These are phyloP conservation scores for Ceratocystis harringtonii DNA, from an alignment of 2,329 filamentous ascomycete genomes.

Conservation along the genomic window DNA sequence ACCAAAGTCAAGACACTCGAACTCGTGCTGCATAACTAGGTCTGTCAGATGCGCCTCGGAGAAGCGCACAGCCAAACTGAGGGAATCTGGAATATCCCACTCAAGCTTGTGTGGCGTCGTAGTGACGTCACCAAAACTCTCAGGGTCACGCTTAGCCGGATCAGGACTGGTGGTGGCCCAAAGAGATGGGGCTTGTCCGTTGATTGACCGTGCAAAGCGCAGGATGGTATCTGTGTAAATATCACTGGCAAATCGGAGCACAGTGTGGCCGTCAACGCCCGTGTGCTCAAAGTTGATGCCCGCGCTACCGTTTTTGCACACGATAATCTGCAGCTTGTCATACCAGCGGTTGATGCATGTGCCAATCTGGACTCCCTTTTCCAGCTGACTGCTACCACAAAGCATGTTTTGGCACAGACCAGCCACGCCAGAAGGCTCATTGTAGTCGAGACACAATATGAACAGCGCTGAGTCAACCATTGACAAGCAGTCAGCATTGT, in stretches of 20 bases:
- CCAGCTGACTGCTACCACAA: conserved; percentile 81
- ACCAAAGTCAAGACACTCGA: conserved; percentile 75
- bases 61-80: conserved; percentile 82
- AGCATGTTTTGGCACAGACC: conserved; percentile 98
- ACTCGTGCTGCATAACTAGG: conserved; percentile 92
- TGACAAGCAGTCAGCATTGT: conserved; percentile 89
- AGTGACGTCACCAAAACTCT: conserved; percentile 82
- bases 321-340: conserved; percentile 96
- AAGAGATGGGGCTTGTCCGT: conserved; percentile 76
- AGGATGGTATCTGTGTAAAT: conserved; percentile 96
- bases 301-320: conserved; percentile 95
- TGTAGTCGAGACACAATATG: conserved; percentile 81
- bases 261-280: conserved; percentile 92
- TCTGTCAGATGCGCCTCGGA: conserved; percentile 90
- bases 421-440: conserved; percentile 64
- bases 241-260: conserved; percentile 88
- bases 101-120: conserved; percentile 92
- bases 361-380: conserved; percentile 86
- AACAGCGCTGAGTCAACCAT: conserved; percentile 93
- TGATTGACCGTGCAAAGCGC: conserved; percentile 76
- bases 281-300: conserved; percentile 99
- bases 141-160: conserved; percentile 78
- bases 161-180: conserved; percentile 88
- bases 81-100: conserved; percentile 91
- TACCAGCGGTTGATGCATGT: conserved; percentile 99